A percentile compares a stretch with the other conserved stretches of the same genome.
Conservation (phyloP, 2,329 filamentous ascomycete species). For the Penicillium hesseltinei region DNA sequence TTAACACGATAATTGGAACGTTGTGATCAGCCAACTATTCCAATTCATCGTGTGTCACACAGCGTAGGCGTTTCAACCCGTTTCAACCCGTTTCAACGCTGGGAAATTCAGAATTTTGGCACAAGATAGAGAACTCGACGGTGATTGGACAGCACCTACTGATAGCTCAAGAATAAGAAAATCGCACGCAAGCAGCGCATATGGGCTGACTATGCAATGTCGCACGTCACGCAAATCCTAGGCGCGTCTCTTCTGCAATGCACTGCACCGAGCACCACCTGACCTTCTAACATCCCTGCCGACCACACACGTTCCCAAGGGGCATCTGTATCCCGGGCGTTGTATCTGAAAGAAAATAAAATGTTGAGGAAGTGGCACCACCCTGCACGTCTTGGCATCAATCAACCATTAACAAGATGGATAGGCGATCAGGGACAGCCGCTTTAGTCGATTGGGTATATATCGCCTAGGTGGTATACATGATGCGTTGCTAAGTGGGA, state of each 20-base stretch:
- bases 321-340: slow-evolving; percentile 2
- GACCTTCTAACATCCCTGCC: slow-evolving; percentile 17
- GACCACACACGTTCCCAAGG: slow-evolving; percentile 13
- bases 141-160: background rate
- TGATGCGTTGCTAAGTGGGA: background rate
- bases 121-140: background rate
- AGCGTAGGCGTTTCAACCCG: slow-evolving; percentile 2
- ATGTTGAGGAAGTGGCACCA: slow-evolving; percentile 5
- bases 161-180: slow-evolving; percentile 6
- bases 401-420: background rate
- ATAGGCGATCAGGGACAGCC: slow-evolving; percentile 10
- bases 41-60: background rate
- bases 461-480: background rate
- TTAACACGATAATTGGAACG: background rate
- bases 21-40: background rate
- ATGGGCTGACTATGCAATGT: slow-evolving; percentile 15
- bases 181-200: slow-evolving; percentile 9
- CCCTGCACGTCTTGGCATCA: background rate
- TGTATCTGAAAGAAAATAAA: background rate
- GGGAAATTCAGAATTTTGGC: background rate
- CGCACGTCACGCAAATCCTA: slow-evolving; percentile 14
- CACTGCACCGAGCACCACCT: slow-evolving; percentile 22
- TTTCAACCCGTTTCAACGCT: slow-evolving; percentile 5
- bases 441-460: slow-evolving; percentile 3
- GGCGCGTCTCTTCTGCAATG: slow-evolving; percentile 13